Base-by-base conservation (phyloP, 257 asterid species). In the Nyctanthes arbortristis region DNA sequence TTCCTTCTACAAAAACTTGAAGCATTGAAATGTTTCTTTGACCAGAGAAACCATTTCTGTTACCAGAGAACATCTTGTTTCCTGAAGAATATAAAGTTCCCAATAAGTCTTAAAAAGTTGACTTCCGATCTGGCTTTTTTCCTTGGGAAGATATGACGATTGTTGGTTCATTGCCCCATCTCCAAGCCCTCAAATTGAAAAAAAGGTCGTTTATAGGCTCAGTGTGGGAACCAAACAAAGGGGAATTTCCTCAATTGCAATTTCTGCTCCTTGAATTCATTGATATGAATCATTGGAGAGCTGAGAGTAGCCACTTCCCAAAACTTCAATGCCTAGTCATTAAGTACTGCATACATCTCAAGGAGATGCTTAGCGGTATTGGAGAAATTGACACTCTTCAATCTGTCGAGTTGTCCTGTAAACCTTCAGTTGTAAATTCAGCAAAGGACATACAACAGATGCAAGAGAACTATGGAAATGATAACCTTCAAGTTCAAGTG, bases 141-240 rank as follows among this genome's bases (percentile, higher is more conserved):
- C 22, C 22, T 45, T n/a, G 8, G 1, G 8, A 45, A n/a, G 55
- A 45, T n/a, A 16, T 45, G 9, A n/a, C 55, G 7, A 4, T 45
- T 45, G 2, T 45, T n/a, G 55, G 55, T 45, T 45, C 55, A 4
- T 1, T 45, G 9, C 9, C 55, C 7, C 0, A 45, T 45, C 24
- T 45, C 18, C 9, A 4, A 45, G 55, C 18, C 25, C 55, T 45
- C 9, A 45, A 45, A 45, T 18, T 45, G 27, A 18, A 5, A 4
- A 0, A 0, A 0, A 0, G 11, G 16, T 0, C 3, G 10, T 45
- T 45, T 11, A 0, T 0, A 5, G 24, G 55, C 24, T 0, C 0
- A n/a, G 55, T 0, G 24, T 45, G 55, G 55, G 27, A 45, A 45
- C 25, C 27, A 45, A 45, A 45, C 18, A 9, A 45, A 45, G 24